A percentile compares a stretch with the other conserved stretches of the same genome.
Conservation (phyloP, 164 flowering plant species). For the Akebia trifoliata region DNA sequence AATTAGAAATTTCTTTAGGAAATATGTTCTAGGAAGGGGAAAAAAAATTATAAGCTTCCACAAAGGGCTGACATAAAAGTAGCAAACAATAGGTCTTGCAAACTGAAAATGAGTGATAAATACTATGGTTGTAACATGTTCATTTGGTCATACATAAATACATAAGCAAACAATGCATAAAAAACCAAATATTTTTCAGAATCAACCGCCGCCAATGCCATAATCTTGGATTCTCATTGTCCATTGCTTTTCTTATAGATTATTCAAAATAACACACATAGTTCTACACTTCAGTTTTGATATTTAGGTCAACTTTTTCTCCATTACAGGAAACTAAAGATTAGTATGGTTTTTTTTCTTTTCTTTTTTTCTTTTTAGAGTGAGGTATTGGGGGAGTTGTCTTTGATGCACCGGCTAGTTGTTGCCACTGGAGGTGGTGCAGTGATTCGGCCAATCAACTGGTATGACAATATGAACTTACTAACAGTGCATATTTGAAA, state of each 20-base stretch:
- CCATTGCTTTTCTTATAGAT: background rate
- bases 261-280: background rate
- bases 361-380: constrained; percentile 35
- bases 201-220: background rate
- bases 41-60: no score
- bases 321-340: background rate
- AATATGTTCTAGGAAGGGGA: no score
- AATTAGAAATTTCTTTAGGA: no score
- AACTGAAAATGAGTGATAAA: no score
- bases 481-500: background rate
- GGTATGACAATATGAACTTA: constrained; percentile 34
- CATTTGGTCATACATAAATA: no score
- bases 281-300: background rate
- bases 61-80: no score
- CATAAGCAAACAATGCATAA: no score
- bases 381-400: constrained; percentile 56
- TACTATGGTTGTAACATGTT: no score
- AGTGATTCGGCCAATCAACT: constrained; percentile 77
- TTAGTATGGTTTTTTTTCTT: no score
- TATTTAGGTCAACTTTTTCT: background rate
- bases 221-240: background rate
- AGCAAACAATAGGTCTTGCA: no score
- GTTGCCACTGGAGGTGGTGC: constrained; percentile 99
- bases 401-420: constrained; percentile 59
- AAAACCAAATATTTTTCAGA: background rate